Evolutionary conservation across 306 rosid genomes (phyloP).

Genomic region (Vigna nakashimae): DNA sequence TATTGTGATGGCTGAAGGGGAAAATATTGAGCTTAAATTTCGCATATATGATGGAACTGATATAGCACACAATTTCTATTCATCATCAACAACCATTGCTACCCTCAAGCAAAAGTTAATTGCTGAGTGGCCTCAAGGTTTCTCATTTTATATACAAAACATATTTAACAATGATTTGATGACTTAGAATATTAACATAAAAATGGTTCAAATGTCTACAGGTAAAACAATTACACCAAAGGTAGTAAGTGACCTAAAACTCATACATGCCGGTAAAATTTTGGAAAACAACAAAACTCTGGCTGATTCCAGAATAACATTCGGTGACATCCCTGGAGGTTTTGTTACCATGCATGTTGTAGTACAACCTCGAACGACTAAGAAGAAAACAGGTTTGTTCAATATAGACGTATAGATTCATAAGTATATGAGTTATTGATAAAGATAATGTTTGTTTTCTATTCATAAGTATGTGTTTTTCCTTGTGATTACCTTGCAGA

Average conservation of each 20-base stretch:
- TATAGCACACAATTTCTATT: constrained; percentile 61
- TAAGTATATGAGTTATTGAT: too few species aligned
- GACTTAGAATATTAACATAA: too few species aligned
- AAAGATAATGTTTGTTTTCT: too few species aligned
- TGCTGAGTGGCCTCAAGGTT: constrained; percentile 84
- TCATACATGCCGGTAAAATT: constrained; percentile 74
- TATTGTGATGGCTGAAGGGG: constrained; percentile 62
- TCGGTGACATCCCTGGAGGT: constrained; percentile 59
- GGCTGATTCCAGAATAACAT: constrained; percentile 64
- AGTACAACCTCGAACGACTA: constrained; percentile 62
- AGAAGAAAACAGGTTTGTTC: constrained; percentile 67
- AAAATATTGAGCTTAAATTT: constrained; percentile 65
- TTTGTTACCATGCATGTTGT: constrained; percentile 75
- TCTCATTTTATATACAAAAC: constrained; percentile 15
- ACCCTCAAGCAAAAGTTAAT: constrained; percentile 72
- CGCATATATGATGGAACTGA: constrained; percentile 84
- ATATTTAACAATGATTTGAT: too few species aligned
- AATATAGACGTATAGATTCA: too few species aligned
- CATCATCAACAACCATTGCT: constrained; percentile 58
- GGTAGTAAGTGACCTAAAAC: constrained; percentile 63
- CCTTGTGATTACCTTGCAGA: constrained; percentile 48
- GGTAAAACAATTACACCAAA: constrained; percentile 68
- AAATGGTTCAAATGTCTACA: constrained; percentile 31
- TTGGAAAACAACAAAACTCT: constrained; percentile 73
- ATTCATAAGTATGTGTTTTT: neutral